Conservation (phyloP, 257 asterid species). For the Voacanga thouarsii region DNA sequence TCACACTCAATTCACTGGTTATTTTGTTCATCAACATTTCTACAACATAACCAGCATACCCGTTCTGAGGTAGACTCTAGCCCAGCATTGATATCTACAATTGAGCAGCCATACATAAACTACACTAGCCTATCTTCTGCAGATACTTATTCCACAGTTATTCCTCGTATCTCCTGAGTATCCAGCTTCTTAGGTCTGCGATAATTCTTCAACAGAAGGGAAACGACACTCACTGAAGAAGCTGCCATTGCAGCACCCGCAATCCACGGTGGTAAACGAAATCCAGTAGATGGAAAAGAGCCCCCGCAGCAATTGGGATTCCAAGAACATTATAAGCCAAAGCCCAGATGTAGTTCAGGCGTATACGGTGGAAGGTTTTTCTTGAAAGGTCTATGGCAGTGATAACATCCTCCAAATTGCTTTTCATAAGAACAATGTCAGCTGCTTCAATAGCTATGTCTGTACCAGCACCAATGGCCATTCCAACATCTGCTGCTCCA, state of each 20-base stretch:
- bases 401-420: conserved; percentile 82
- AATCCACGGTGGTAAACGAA: conserved; percentile 87
- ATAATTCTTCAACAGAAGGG: conserved; percentile 71
- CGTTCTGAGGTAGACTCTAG: not conserved
- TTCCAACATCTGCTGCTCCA: conserved; percentile 79
- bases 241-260: conserved; percentile 99
- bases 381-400: conserved; percentile 81
- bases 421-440: conserved; percentile 78
- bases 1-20: not conserved
- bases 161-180: conserved; percentile 32
- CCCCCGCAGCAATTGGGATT: conserved; percentile 83
- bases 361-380: conserved; percentile 59
- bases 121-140: not conserved
- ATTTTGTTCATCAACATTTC: not conserved
- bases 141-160: conserved; percentile 30
- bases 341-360: conserved; percentile 76
- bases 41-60: not conserved
- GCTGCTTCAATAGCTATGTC: conserved; percentile 93
- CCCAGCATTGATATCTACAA: not conserved
- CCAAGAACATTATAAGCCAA: conserved; percentile 66
- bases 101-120: not conserved
- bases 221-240: conserved; percentile 81
- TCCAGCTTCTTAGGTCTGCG: conserved; percentile 61
- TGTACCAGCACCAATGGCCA: conserved; percentile 91
- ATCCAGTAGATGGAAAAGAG: conserved; percentile 55